These are phyloP conservation scores for Umbelopsis sp. DNA, from an alignment of 192 early-diverging fungal species.

Conservation along the genomic window DNA sequence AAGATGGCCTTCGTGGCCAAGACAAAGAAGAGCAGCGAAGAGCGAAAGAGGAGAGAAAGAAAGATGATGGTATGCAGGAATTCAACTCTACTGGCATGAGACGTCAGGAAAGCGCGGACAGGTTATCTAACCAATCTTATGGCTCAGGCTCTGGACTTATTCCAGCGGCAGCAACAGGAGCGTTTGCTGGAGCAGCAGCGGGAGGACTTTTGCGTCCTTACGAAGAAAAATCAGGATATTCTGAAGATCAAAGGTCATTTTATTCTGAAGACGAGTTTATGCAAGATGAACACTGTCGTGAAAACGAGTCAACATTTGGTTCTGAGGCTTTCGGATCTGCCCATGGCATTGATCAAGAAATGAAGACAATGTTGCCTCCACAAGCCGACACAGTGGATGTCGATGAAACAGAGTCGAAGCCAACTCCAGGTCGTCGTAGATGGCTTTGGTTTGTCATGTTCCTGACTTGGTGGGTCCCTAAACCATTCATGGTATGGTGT, in stretches of 20 bases:
- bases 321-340: slow-evolving; percentile 27
- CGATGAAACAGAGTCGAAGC: slow-evolving; percentile 53
- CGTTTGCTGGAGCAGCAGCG: slow-evolving; percentile 18
- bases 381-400: background rate
- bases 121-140: slow-evolving; percentile 33
- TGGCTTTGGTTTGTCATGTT: slow-evolving; percentile 87
- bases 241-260: slow-evolving; percentile 44
- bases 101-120: slow-evolving; percentile 31
- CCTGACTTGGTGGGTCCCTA: slow-evolving; percentile 87
- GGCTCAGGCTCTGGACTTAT: slow-evolving; percentile 32
- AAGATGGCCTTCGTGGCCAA: slow-evolving; percentile 73
- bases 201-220: background rate
- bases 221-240: slow-evolving; percentile 33
- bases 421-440: slow-evolving; percentile 63
- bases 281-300: slow-evolving; percentile 25
- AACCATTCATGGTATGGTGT: slow-evolving; percentile 60
- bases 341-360: slow-evolving; percentile 1
- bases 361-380: slow-evolving; percentile 21
- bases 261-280: slow-evolving; percentile 37
- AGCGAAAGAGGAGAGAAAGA: slow-evolving; percentile 44
- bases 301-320: slow-evolving; percentile 35
- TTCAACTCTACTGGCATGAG: slow-evolving; percentile 17
- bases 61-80: slow-evolving; percentile 11
- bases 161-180: slow-evolving; percentile 3
- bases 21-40: slow-evolving; percentile 65